Evolutionary conservation across 768 basidiomycete species (phyloP).

Genomic region (Termitomyces sp.): DNA sequence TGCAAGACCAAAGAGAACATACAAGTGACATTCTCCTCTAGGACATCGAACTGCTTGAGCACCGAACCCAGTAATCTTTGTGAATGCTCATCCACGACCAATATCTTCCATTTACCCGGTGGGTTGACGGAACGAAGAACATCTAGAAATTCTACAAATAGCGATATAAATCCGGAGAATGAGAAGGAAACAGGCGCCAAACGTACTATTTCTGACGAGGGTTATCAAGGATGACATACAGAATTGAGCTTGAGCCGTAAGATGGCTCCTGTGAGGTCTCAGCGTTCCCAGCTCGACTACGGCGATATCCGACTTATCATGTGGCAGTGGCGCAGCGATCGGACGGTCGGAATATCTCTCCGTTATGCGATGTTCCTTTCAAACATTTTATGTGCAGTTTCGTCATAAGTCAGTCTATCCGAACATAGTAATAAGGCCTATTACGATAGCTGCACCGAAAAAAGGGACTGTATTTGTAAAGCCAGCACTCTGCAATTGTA

Average conservation of each 20-base stretch:
- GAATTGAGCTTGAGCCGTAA: not conserved
- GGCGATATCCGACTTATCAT: conserved; percentile 16
- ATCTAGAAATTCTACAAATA: conserved; percentile 69
- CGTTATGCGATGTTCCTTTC: not conserved
- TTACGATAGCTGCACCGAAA: conserved; percentile 5
- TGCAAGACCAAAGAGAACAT: conserved; percentile 26
- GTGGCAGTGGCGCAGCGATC: not conserved
- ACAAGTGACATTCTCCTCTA: conserved; percentile 97
- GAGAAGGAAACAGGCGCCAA: not conserved
- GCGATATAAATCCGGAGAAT: not conserved
- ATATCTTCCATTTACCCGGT: conserved; percentile 90
- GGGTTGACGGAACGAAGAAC: conserved; percentile 85
- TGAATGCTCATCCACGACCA: conserved; percentile 92
- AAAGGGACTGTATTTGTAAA: conserved; percentile 9
- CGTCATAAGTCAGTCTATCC: conserved; percentile 11
- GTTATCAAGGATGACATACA: conserved; percentile 37
- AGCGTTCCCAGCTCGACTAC: conserved; percentile 1
- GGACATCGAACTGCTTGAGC: conserved; percentile 88
- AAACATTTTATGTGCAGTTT: conserved; percentile 8
- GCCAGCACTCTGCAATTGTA: conserved; percentile 2
- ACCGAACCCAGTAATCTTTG: conserved; percentile 80
- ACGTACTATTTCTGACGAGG: conserved; percentile 38
- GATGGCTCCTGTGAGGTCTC: not conserved
- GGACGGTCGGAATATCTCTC: not conserved
- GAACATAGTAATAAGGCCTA: conserved; percentile 7